Evolutionary conservation across 139 green algal species (phyloP).

Genomic region (Mesotaenium endlicherianum): DNA sequence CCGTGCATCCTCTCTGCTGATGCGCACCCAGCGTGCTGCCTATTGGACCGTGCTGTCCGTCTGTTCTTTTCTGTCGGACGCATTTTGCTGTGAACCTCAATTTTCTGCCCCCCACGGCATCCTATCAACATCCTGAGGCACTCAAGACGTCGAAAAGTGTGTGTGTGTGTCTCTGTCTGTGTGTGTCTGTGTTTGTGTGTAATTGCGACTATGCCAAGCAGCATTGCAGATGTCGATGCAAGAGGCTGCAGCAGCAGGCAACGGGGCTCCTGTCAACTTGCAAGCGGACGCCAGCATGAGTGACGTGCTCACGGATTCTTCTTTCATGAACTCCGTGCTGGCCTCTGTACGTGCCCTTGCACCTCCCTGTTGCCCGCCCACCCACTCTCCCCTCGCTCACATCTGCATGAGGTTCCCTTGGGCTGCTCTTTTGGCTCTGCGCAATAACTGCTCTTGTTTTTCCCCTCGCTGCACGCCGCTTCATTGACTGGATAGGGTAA

Average conservation of each 20-base stretch:
- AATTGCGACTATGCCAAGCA: background rate
- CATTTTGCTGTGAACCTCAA: background rate
- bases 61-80: background rate
- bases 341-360: constrained; percentile 33
- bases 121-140: background rate
- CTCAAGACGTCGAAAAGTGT: background rate
- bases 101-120: background rate
- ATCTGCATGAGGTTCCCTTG: too few relatives aligned
- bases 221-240: constrained; percentile 52
- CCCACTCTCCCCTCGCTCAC: too few relatives aligned
- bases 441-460: background rate
- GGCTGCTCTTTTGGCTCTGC: too few relatives aligned
- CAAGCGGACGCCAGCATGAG: too few relatives aligned
- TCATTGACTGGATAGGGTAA: background rate
- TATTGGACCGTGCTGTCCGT: background rate
- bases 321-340: constrained; percentile 50
- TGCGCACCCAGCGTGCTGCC: background rate
- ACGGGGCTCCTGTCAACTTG: background rate
- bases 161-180: background rate
- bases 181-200: background rate
- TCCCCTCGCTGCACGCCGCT: background rate
- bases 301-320: constrained; percentile 26
- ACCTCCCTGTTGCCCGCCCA: too few relatives aligned
- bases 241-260: constrained; percentile 12
- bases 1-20: background rate